Conservation (phyloP, 371 early-diverging fungal genomes). For the Mucor velutinosus region DNA sequence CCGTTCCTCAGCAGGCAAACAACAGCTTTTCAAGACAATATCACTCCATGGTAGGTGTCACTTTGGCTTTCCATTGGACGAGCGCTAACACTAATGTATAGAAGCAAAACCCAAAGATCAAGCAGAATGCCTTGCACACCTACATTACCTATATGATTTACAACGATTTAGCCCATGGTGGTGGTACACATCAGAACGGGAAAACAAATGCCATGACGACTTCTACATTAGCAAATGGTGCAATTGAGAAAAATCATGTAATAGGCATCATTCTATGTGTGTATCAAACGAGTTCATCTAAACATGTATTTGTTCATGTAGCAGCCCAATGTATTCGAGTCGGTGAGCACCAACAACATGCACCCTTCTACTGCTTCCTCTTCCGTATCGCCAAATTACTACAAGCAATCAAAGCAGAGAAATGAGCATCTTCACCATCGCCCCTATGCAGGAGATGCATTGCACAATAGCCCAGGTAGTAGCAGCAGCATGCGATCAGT, state of each 20-base stretch:
- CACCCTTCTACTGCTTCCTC: neutral
- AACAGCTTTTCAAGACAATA: slow-evolving; percentile 27
- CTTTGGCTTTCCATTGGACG: neutral
- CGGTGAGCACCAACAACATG: neutral
- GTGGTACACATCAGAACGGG: neutral
- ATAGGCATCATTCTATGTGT: neutral
- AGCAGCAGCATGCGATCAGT: neutral
- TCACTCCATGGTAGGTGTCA: slow-evolving; percentile 26
- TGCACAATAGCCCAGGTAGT: slow-evolving; percentile 5
- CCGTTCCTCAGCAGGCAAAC: neutral
- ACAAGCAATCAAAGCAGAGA: neutral
- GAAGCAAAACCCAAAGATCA: slow-evolving; percentile 54
- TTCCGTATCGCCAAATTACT: neutral
- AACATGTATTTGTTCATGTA: neutral
- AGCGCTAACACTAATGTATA: slow-evolving; percentile 5
- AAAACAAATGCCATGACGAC: neutral
- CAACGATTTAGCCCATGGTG: slow-evolving; percentile 35
- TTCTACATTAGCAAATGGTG: neutral
- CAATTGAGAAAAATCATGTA: neutral
- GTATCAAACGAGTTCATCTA: neutral
- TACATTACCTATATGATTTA: slow-evolving; percentile 59
- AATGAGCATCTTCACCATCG: neutral
- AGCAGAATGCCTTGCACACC: slow-evolving; percentile 57
- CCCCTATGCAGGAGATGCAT: neutral
- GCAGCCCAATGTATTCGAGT: neutral